Evolutionary conservation across 768 basidiomycete genomes (phyloP), one percentile per base, ranked within the genome.

Genomic region (Amanita rimosa): DNA sequence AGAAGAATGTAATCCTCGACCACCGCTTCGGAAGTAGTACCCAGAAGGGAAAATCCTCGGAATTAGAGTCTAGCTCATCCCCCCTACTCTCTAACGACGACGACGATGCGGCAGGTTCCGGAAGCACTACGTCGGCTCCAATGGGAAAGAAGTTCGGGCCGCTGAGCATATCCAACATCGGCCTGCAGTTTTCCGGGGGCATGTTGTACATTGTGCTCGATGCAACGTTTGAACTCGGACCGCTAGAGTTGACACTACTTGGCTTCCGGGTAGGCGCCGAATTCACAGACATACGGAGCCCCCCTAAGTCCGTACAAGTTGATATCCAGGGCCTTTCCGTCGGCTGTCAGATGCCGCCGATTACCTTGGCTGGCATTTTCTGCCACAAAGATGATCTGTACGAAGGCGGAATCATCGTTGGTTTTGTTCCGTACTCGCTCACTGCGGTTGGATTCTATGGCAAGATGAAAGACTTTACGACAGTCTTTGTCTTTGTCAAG

Each of bases 121-220:
- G 35, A 36, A n/a, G 16, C 16, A 36, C 35, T 36, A n/a, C 14
- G 35, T 36, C 35, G 35, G 35, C 35, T 36, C 35, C 35, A 36
- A 36, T 36, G 35, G 35, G 35, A 17, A 36, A 36, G 35, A 36
- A 36, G 35, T 36, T 36, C 35, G 14, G 35, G 35, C 35, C 35
- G 14, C 35, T 36, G 35, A 36, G 35, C 35, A 36, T 36, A 36
- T 36, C 47, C 22, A 48, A 48, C 26, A 40, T 48, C 19, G 37
- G 47, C 7, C 21, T 48, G 16, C 47, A 48, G 37, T 40, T 37
- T n/a, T 31, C 27, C 27, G 22, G 31, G 19, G 21, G 21, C 37
- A 48, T 24, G 47, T 39, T 48, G 21, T 48, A 27, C 27, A 40
- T 48, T 16, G 27, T 48, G 36, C 37, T 48, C 8, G 46, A 48